phyloP scores from a whole-genome alignment of 2,329 filamentous ascomycete genomes.

The Paradendryphiella salina region DNA sequence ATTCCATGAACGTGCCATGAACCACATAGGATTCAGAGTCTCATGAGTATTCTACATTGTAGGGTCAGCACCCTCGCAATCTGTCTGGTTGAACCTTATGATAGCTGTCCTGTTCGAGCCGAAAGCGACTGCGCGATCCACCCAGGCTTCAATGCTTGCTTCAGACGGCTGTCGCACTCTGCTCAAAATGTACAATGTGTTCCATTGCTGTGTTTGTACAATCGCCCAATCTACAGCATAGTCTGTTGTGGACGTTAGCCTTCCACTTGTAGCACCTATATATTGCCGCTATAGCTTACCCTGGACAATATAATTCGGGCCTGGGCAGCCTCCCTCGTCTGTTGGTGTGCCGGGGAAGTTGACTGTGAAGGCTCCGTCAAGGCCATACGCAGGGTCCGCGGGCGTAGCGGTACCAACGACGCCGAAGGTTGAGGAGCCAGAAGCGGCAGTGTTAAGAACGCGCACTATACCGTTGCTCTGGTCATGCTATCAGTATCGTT shows the following conservation, averaged over 20 bases:
- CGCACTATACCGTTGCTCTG: constrained; percentile 31
- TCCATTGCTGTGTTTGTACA: constrained; percentile 38
- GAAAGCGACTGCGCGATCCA: constrained; percentile 10
- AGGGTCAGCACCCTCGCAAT: constrained; percentile 8
- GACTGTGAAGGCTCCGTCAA: constrained; percentile 30
- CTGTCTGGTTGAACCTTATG: constrained; percentile 25
- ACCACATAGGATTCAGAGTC: not conserved
- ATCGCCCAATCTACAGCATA: constrained; percentile 34
- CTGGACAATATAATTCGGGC: constrained; percentile 40
- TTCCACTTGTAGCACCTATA: too few species aligned
- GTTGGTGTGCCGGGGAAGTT: constrained; percentile 26
- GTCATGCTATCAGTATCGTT: not conserved
- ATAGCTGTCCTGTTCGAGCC: constrained; percentile 25
- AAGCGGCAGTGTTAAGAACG: constrained; percentile 30
- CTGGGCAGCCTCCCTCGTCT: constrained; percentile 19
- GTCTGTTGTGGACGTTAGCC: constrained; percentile 18
- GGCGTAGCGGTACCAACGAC: constrained; percentile 32
- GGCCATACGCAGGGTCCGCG: constrained; percentile 25
- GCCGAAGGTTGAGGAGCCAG: constrained; percentile 17
- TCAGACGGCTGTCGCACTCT: constrained; percentile 26
- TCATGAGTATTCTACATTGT: not conserved
- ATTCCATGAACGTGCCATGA: too few species aligned
- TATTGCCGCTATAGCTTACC: constrained; percentile 8
- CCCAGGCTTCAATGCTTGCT: constrained; percentile 27
- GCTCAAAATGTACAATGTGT: constrained; percentile 34